These are phyloP conservation scores for Sphenostylis stenocarpa DNA, from an alignment of 306 rosid species.

Conservation along the genomic window DNA sequence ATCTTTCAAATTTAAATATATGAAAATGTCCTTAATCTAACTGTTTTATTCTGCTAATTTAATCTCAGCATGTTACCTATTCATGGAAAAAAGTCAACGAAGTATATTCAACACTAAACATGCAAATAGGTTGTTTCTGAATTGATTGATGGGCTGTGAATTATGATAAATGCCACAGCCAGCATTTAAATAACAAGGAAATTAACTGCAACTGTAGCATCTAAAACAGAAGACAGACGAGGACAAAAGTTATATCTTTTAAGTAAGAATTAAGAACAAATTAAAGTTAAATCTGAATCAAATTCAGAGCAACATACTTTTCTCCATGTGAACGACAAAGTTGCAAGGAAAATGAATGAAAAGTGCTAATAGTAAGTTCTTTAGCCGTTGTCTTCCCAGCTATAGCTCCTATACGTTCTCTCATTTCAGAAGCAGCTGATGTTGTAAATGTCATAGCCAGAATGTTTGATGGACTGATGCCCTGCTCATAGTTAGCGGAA, in stretches of 20 bases:
- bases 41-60: neutral
- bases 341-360: constrained; percentile 96
- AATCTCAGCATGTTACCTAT: constrained; percentile 2
- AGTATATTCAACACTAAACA: neutral
- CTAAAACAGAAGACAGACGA: constrained; percentile 14
- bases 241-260: constrained; percentile 23
- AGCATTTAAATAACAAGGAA: constrained; percentile 19
- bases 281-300: constrained; percentile 10
- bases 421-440: constrained; percentile 97
- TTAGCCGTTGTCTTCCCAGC: constrained; percentile 78
- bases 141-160: constrained; percentile 10
- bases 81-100: constrained; percentile 2
- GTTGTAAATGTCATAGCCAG: constrained; percentile 97
- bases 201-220: constrained; percentile 3
- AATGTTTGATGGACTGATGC: constrained; percentile 68
- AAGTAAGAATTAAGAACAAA: neutral
- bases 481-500: constrained; percentile 46
- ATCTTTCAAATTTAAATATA: neutral
- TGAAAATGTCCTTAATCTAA: neutral
- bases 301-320: constrained; percentile 55
- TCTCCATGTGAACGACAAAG: constrained; percentile 92
- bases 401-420: constrained; percentile 83
- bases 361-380: constrained; percentile 89
- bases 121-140: neutral
- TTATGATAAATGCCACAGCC: neutral